Percentiles rank a stretch among this genome's conserved stretches.
Conservation (phyloP, 495 filamentous ascomycete species). For the Delitschia confertaspora region DNA sequence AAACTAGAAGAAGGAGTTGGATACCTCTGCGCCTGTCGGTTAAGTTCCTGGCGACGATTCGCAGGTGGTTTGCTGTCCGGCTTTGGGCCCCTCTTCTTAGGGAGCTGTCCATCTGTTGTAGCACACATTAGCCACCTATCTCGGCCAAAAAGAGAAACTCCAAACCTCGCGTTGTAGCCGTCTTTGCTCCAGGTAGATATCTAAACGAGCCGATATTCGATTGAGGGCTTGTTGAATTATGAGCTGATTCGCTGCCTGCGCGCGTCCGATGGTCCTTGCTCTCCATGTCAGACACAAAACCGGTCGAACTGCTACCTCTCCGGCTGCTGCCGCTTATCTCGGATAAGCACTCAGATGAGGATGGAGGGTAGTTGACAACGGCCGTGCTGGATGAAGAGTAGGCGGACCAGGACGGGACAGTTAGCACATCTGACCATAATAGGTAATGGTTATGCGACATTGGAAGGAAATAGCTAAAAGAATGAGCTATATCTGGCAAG, state of each 20-base stretch:
- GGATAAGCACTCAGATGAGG: conserved; percentile 22
- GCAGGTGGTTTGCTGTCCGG: conserved; percentile 92
- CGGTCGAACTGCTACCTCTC: conserved; percentile 22
- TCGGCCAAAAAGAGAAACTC: background rate
- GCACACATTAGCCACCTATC: background rate
- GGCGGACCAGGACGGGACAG: conserved; percentile 21
- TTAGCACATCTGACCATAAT: conserved; percentile 27
- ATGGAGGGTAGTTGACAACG: conserved; percentile 18
- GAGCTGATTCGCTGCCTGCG: conserved; percentile 33
- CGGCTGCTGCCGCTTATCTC: conserved; percentile 22
- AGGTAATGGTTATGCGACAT: conserved; percentile 28
- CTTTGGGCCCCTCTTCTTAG: conserved; percentile 88
- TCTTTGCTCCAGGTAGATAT: conserved; percentile 50
- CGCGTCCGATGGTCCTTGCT: conserved; percentile 23
- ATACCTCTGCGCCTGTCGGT: conserved; percentile 92
- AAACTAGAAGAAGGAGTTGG: too few species aligned
- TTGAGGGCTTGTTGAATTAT: conserved; percentile 43
- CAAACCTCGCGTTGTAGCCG: conserved; percentile 48
- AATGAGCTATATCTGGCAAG: background rate
- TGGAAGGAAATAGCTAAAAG: conserved; percentile 5
- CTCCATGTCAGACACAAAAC: conserved; percentile 25
- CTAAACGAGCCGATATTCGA: conserved; percentile 52
- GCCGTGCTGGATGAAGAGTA: conserved; percentile 20
- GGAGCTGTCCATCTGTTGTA: conserved; percentile 63
- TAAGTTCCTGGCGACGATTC: conserved; percentile 88